Evolutionary conservation across 2,329 filamentous ascomycete species (phyloP).

Genomic region (Paecilomyces fulvus): DNA sequence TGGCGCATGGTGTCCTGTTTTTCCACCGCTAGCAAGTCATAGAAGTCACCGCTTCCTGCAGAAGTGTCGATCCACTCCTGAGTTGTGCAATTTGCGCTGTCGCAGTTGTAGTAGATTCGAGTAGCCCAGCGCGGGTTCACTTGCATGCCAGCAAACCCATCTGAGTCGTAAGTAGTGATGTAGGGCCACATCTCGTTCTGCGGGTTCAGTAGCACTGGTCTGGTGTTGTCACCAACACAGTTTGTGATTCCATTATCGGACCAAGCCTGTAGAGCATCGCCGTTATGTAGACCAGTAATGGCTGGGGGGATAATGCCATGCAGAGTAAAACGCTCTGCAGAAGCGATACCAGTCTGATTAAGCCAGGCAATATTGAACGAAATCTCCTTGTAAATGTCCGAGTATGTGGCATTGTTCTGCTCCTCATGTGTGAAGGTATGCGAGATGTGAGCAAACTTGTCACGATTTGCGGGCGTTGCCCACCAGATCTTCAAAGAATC

Average conservation of each 20-base stretch:
- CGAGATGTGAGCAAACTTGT: constrained; percentile 51
- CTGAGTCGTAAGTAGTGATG: constrained; percentile 41
- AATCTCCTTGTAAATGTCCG: constrained; percentile 50
- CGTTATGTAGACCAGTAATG: constrained; percentile 57
- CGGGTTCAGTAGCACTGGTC: constrained; percentile 45
- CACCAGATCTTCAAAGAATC: constrained; percentile 50
- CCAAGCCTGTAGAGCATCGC: constrained; percentile 54
- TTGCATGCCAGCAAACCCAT: constrained; percentile 49
- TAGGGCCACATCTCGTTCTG: constrained; percentile 49
- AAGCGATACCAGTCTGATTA: constrained; percentile 43
- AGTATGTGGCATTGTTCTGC: constrained; percentile 53
- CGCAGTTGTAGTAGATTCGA: constrained; percentile 58
- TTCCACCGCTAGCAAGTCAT: constrained; percentile 44
- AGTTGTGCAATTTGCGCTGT: constrained; percentile 47
- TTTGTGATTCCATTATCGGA: constrained; percentile 50
- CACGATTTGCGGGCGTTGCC: constrained; percentile 39
- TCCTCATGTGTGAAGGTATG: constrained; percentile 56
- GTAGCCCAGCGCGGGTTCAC: constrained; percentile 54
- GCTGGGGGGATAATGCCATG: constrained; percentile 54
- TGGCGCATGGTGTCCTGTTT: constrained; percentile 48
- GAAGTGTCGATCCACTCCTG: constrained; percentile 55
- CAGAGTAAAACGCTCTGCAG: constrained; percentile 41
- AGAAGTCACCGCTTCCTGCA: constrained; percentile 45
- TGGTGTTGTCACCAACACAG: constrained; percentile 57
- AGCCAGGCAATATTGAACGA: constrained; percentile 54